These are phyloP conservation scores for Lentinula lateritia DNA, from an alignment of 768 basidiomycete species.

Conservation along the genomic window DNA sequence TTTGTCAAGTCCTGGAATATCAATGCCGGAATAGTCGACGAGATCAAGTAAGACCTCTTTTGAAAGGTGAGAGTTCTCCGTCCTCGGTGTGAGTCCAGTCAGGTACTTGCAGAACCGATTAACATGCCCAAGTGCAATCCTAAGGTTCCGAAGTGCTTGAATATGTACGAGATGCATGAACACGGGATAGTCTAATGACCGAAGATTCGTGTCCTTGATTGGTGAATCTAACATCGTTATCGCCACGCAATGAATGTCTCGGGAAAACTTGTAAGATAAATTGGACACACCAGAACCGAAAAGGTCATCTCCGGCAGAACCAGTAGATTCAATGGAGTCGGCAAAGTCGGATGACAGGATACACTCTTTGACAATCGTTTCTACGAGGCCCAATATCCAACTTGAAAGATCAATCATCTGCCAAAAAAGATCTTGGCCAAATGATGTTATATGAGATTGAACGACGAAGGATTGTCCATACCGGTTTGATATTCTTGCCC, in stretches of 20 bases:
- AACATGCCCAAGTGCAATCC: constrained; percentile 47
- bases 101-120: constrained; percentile 53
- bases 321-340: constrained; percentile 13
- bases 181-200: constrained; percentile 28
- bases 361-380: constrained; percentile 54
- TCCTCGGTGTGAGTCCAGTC: constrained; percentile 45
- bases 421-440: constrained; percentile 60
- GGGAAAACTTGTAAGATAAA: neutral
- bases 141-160: constrained; percentile 46
- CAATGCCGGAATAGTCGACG: constrained; percentile 59
- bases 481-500: constrained; percentile 47
- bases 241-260: neutral
- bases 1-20: constrained; percentile 46
- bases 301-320: constrained; percentile 2
- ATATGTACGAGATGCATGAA: constrained; percentile 64
- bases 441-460: neutral
- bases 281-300: neutral
- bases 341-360: constrained; percentile 29
- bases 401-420: constrained; percentile 56
- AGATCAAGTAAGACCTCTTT: constrained; percentile 57
- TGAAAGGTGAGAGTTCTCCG: constrained; percentile 61
- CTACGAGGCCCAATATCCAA: constrained; percentile 60
- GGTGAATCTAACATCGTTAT: neutral
- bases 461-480: neutral
- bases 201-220: neutral